phyloP scores from a whole-genome alignment of 345 rosid genomes.

The Gossypium herbaceum region DNA sequence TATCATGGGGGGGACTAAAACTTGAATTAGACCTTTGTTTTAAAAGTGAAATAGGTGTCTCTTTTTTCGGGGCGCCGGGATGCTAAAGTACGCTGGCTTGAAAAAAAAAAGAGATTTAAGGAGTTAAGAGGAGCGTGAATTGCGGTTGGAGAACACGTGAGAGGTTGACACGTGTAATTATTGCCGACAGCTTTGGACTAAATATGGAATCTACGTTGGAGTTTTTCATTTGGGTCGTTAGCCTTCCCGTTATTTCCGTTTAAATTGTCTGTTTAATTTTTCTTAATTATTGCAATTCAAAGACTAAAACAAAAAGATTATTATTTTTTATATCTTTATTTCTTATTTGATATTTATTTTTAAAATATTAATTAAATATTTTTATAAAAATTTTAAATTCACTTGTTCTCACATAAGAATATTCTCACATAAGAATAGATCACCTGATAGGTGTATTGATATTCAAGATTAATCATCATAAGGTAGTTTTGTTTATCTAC shows the following conservation, averaged over 20 bases:
- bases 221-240: not conserved
- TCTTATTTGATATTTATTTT: too few species aligned
- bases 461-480: too few species aligned
- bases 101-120: too few species aligned
- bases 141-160: slow-evolving; percentile 21
- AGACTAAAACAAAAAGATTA: too few species aligned
- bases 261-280: slow-evolving; percentile 1
- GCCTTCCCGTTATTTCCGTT: slow-evolving; percentile 18
- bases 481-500: too few species aligned
- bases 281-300: not conserved
- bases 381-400: too few species aligned
- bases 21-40: not conserved
- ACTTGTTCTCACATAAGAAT: too few species aligned
- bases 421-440: too few species aligned
- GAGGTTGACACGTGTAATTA: not conserved
- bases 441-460: too few species aligned
- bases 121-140: not conserved
- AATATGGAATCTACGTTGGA: not conserved
- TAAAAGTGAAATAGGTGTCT: not conserved
- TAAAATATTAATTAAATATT: too few species aligned
- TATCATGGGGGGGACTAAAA: too few species aligned
- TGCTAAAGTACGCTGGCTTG: not conserved
- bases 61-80: not conserved
- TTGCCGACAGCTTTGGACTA: slow-evolving; percentile 6
- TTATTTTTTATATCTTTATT: too few species aligned